A percentile compares a stretch with the other conserved stretches of the same genome.
phyloP scores from a whole-genome alignment of 805 yeast species.

The Hanseniaspora valbyensis region DNA sequence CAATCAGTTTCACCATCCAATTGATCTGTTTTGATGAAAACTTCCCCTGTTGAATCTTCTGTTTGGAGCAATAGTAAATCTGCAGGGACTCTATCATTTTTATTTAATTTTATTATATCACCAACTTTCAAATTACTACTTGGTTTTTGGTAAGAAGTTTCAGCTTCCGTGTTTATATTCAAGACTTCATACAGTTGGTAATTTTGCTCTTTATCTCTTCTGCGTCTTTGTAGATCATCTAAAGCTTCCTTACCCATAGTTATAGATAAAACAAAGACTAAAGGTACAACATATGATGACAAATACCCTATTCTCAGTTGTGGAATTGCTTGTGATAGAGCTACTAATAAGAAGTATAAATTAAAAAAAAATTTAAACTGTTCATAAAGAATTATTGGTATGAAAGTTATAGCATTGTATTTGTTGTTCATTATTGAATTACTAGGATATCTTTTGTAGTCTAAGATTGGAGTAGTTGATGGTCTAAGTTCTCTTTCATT shows the following conservation, averaged over 20 bases:
- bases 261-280: conserved; percentile 81
- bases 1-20: conserved; percentile 98
- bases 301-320: conserved; percentile 84
- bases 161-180: conserved; percentile 22
- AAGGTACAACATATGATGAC: conserved; percentile 85
- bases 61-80: conserved; percentile 80
- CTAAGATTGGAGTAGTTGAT: conserved; percentile 31
- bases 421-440: conserved; percentile 91
- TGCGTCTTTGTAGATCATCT: conserved; percentile 83
- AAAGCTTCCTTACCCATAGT: conserved; percentile 94
- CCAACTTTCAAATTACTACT: conserved; percentile 70
- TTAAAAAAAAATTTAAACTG: conserved; percentile 96
- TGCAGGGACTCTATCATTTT: conserved; percentile 85
- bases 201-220: conserved; percentile 83
- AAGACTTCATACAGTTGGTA: conserved; percentile 69
- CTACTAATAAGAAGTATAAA: conserved; percentile 81
- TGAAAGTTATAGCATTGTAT: conserved; percentile 74
- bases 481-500: conserved; percentile 36
- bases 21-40: conserved; percentile 93
- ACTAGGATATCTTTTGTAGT: conserved; percentile 36
- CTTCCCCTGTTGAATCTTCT: conserved; percentile 71
- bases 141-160: conserved; percentile 33
- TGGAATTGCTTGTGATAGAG: conserved; percentile 85
- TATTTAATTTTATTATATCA: conserved; percentile 65
- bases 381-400: conserved; percentile 82